Percentiles rank a stretch among this genome's conserved stretches.
Conservation (phyloP, 345 rosid species). For the Melaleuca quinquenervia region DNA sequence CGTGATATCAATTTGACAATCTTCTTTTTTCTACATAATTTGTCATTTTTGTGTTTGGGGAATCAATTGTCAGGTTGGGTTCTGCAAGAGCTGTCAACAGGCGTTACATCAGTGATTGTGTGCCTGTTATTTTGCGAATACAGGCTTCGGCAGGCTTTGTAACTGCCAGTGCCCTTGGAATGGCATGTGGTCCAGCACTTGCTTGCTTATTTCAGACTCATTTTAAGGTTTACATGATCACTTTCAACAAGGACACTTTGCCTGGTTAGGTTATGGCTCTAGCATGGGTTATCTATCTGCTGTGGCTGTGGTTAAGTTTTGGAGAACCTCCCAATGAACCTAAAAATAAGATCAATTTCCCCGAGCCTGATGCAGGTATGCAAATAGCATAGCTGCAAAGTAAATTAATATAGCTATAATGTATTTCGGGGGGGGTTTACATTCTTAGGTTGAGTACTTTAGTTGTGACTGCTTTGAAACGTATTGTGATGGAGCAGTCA, state of each 20-base stretch:
- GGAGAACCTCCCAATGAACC: slow-evolving; percentile 57
- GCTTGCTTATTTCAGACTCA: slow-evolving; percentile 82
- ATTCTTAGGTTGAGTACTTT: background rate
- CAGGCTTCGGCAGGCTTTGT: slow-evolving; percentile 99
- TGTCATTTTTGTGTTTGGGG: background rate
- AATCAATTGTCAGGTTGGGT: slow-evolving; percentile 54
- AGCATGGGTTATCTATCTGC: slow-evolving; percentile 80
- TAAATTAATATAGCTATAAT: background rate
- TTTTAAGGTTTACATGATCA: slow-evolving; percentile 63
- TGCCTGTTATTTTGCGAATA: slow-evolving; percentile 78
- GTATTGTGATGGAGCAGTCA: background rate
- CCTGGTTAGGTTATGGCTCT: slow-evolving; percentile 99
- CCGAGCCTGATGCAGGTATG: slow-evolving; percentile 45
- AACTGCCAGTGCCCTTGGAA: slow-evolving; percentile 99
- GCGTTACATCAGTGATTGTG: slow-evolving; percentile 95
- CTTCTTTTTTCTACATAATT: background rate
- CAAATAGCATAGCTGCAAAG: background rate
- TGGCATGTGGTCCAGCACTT: slow-evolving; percentile 99
- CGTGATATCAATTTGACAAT: background rate
- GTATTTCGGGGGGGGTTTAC: no score
- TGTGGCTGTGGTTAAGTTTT: slow-evolving; percentile 78
- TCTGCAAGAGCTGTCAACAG: slow-evolving; percentile 99
- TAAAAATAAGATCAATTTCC: slow-evolving; percentile 14
- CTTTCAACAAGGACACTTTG: slow-evolving; percentile 70
- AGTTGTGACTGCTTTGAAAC: background rate